These are phyloP conservation scores for Cystobasidiopsis lactophilus DNA, from an alignment of 768 basidiomycete genomes.

Conservation along the genomic window DNA sequence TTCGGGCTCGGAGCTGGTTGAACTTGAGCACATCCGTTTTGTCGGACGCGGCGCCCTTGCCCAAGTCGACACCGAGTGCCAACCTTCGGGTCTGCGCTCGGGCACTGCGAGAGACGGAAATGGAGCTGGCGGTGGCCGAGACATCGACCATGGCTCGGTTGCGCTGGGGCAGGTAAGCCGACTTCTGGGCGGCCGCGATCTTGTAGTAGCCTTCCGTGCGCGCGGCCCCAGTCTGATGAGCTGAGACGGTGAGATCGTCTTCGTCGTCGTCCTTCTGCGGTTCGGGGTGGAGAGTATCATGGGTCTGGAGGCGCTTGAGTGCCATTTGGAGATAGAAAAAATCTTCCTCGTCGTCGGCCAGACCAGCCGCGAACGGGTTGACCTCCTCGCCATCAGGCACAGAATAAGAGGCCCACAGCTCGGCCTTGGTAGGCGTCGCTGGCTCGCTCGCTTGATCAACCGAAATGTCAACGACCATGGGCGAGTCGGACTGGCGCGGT, in stretches of 20 bases:
- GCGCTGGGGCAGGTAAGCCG: slow-evolving; percentile 66
- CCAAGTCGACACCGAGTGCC: slow-evolving; percentile 80
- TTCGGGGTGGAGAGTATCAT: slow-evolving; percentile 8
- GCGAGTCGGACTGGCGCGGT: too few relatives aligned
- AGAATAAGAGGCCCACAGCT: too few relatives aligned
- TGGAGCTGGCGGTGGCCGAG: slow-evolving; percentile 40
- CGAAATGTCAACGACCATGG: too few relatives aligned
- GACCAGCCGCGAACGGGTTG: slow-evolving; percentile 23
- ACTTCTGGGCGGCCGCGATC: slow-evolving; percentile 76
- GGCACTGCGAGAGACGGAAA: slow-evolving; percentile 36
- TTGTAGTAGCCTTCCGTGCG: slow-evolving; percentile 90
- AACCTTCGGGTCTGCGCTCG: slow-evolving; percentile 78
- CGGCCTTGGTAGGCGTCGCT: too few relatives aligned
- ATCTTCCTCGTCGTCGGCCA: slow-evolving; percentile 28
- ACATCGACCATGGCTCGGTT: slow-evolving; percentile 27
- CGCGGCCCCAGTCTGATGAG: slow-evolving; percentile 67
- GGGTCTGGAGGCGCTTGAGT: slow-evolving; percentile 17
- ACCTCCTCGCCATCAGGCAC: slow-evolving; percentile 1
- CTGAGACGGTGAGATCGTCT: slow-evolving; percentile 31
- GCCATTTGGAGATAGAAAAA: slow-evolving; percentile 26
- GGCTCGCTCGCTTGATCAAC: too few relatives aligned
- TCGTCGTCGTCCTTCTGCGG: slow-evolving; percentile 10
- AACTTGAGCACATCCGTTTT: slow-evolving; percentile 61
- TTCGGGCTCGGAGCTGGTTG: slow-evolving; percentile 90
- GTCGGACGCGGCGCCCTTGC: slow-evolving; percentile 41